Conservation (phyloP, 805 yeast genomes). For the Metschnikowia anglica region DNA sequence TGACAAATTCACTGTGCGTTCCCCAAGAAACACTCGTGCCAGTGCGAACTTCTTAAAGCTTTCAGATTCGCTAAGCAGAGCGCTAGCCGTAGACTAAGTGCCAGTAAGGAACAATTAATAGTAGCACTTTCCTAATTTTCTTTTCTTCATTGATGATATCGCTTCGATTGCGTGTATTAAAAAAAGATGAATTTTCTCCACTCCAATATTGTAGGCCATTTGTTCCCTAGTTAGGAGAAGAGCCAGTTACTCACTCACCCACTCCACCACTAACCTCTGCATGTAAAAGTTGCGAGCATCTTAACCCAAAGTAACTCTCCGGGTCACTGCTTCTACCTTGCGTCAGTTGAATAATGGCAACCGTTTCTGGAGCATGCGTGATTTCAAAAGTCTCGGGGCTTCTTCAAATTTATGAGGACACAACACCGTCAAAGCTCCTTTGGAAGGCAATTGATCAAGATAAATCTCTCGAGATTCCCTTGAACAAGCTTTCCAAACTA, state of each 20-base stretch:
- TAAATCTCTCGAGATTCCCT: slow-evolving; percentile 33
- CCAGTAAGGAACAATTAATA: too few relatives aligned
- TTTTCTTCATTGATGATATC: too few relatives aligned
- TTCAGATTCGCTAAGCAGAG: neutral
- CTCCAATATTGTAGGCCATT: too few relatives aligned
- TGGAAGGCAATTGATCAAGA: slow-evolving; percentile 60
- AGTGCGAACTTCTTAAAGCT: neutral
- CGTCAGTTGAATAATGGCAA: too few relatives aligned
- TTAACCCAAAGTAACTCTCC: too few relatives aligned
- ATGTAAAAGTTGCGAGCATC: slow-evolving; percentile 3
- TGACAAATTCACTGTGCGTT: neutral
- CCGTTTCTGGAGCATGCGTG: slow-evolving; percentile 52
- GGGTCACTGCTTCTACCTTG: too few relatives aligned
- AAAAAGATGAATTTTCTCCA: too few relatives aligned
- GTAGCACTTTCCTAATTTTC: too few relatives aligned
- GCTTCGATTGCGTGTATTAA: too few relatives aligned
- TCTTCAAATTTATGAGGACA: slow-evolving; percentile 54
- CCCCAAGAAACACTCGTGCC: neutral
- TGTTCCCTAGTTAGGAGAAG: too few relatives aligned
- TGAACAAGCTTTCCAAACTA: slow-evolving; percentile 41
- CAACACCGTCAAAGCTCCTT: slow-evolving; percentile 50
- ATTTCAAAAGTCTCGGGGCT: slow-evolving; percentile 57
- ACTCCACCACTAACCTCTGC: slow-evolving; percentile 1
- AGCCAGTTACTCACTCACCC: neutral
- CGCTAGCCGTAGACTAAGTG: too few relatives aligned